A percentile compares a stretch with the other conserved stretches of the same genome.
These are phyloP conservation scores for Fusarium humuli DNA, from an alignment of 2,329 filamentous ascomycete genomes.

Conservation along the genomic window DNA sequence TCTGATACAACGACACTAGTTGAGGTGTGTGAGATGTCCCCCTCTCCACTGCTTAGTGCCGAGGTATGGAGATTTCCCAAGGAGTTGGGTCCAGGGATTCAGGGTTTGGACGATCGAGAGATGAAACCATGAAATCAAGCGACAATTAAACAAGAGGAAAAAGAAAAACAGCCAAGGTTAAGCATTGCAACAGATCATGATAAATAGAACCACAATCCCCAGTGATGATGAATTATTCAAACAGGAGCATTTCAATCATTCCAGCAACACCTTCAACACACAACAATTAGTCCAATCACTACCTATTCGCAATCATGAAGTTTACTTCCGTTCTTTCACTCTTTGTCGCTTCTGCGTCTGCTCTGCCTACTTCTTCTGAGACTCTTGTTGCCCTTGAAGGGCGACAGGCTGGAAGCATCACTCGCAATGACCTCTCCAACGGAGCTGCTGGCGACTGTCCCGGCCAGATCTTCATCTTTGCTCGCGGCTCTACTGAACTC, in stretches of 20 bases:
- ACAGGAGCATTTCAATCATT: slow-evolving; percentile 4
- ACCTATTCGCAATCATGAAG: slow-evolving; percentile 26
- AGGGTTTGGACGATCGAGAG: neutral
- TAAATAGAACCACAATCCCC: slow-evolving; percentile 1
- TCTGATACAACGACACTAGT: neutral
- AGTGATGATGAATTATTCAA: neutral
- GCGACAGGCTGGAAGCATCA: slow-evolving; percentile 31
- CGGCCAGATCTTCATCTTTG: slow-evolving; percentile 53
- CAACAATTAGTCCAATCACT: neutral
- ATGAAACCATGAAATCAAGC: rapidly evolving
- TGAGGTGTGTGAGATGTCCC: slow-evolving; percentile 5
- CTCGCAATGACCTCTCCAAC: slow-evolving; percentile 46
- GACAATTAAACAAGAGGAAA: rapidly evolving
- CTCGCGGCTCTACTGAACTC: slow-evolving; percentile 53
- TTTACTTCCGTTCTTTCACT: slow-evolving; percentile 22
- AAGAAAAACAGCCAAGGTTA: rapidly evolving
- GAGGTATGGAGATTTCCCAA: neutral
- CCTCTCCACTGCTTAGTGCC: slow-evolving; percentile 2
- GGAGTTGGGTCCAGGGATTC: neutral
- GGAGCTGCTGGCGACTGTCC: slow-evolving; percentile 50
- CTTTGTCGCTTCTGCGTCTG: slow-evolving; percentile 17
- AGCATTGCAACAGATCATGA: neutral
- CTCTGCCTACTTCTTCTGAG: slow-evolving; percentile 11
- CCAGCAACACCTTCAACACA: neutral
- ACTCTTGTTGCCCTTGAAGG: slow-evolving; percentile 11